Base-by-base conservation (phyloP, 805 yeast genomes). In the Scheffersomyces amazonensis region DNA sequence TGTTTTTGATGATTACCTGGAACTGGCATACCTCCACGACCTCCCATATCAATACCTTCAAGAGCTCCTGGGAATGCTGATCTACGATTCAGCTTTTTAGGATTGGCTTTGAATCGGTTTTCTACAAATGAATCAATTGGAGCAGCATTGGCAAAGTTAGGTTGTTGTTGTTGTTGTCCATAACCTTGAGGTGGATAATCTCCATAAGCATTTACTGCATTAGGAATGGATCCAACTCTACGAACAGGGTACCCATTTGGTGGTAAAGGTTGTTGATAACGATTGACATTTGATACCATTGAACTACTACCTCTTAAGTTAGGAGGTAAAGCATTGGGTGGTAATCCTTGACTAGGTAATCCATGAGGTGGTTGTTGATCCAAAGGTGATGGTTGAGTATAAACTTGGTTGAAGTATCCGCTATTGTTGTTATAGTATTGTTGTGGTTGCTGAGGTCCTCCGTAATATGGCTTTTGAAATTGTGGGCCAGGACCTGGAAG, bases 1-100 rank as follows among this genome's bases (percentile, higher is more conserved):
- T 16, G 42, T 32, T 50, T 42, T 32, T 42, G 32, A 12, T 23
- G 22, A 16, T n/a, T 24, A 11, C 36, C 37, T 3, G 39, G 36
- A 9, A 20, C 16, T 25, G 19, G 17, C 74, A 69, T 69, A 6
- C 74, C 74, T 16, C 71, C 74, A 47, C 73, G 55, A n/a, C 72
- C 73, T 11, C 73, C 73, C 56, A 65, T 57, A 49, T 68, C 74
- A 15, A 66, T 37, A 2, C 60, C 62, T 9, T 54, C 56, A 18
- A 57, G 34, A 16, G 44, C 42, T n/a, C 60, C 63, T 16, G 53
- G 52, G 53, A 62, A 54, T 31, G 50, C 56, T 0, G 71, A 64
- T 21, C 71, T 56, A 32, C 73, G 62, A 42, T 61, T 64, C 21
- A 38, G 49, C 36, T 55, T 57, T 47, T 62, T 64, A 19, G 63